These are phyloP conservation scores for Rhizopogon sp. DNA, from an alignment of 768 basidiomycete genomes.

Conservation along the genomic window DNA sequence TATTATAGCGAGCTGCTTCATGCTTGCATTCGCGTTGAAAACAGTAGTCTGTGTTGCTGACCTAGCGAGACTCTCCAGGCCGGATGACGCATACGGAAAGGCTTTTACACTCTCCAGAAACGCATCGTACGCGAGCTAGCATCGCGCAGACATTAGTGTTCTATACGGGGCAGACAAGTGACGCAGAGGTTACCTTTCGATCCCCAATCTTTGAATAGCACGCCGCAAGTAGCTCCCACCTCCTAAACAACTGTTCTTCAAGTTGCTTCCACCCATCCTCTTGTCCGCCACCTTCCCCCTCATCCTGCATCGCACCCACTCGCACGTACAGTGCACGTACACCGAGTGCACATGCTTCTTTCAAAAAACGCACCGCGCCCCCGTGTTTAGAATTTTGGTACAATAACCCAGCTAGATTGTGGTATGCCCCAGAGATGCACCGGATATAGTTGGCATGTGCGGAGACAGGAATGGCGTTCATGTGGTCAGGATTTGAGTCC, in stretches of 20 bases:
- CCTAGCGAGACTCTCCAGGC: not conserved
- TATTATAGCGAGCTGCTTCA: conserved; percentile 54
- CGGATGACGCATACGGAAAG: conserved; percentile 42
- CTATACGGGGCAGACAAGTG: conserved; percentile 3
- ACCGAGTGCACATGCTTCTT: conserved; percentile 55
- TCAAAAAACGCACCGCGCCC: conserved; percentile 63
- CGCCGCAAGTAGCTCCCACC: conserved; percentile 80
- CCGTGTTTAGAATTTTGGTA: conserved; percentile 62
- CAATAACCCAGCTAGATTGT: conserved; percentile 61
- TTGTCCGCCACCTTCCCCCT: conserved; percentile 19
- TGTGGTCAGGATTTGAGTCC: conserved; percentile 5
- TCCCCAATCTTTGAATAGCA: conserved; percentile 78
- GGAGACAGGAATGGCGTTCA: conserved; percentile 15
- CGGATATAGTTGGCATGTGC: conserved; percentile 51
- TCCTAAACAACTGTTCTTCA: conserved; percentile 57
- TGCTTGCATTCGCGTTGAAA: conserved; percentile 33
- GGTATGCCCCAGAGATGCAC: conserved; percentile 67
- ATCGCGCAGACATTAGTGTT: not conserved
- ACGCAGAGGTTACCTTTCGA: conserved; percentile 48
- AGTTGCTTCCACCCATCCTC: conserved; percentile 52
- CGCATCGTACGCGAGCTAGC: conserved; percentile 56
- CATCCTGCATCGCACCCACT: conserved; percentile 2
- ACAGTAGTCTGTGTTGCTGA: conserved; percentile 13
- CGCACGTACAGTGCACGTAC: conserved; percentile 36
- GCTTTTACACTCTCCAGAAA: conserved; percentile 45